Base-by-base conservation (phyloP, 2,329 filamentous ascomycete genomes). In the Aspergillus clavatus region DNA sequence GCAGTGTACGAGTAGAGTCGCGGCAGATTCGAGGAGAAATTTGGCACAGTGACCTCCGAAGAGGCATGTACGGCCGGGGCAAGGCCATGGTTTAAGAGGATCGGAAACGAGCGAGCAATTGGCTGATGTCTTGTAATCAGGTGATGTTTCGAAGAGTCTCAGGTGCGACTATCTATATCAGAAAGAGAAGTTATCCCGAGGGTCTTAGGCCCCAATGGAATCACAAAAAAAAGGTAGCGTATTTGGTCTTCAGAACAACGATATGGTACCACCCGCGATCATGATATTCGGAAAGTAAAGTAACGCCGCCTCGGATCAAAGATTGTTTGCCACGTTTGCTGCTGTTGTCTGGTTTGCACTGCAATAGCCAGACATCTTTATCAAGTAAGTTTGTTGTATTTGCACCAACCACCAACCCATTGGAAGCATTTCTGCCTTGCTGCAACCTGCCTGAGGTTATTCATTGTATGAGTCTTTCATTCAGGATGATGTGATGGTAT, bases 1-100 rank as follows among this genome's bases (percentile, higher is more conserved):
- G 48, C 33, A 53, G 40, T 12, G 48, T 50, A 28, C 49, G 54
- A 40, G 47, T 26, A 14, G 51, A 41, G 38, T 47, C 50, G 43
- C 54, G 60, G 54, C 46, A 46, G 28, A 43, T 54, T 42, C 49
- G 54, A 43, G 57, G 37, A 37, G 56, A 50, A 40, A 61, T 28
- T 23, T 60, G 64, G 38, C 46, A 46, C 10, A 67, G 45, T 23
- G 63, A 60, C 56, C 64, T 63, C 55, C 61, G 57, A 37, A 68
- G 56, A 62, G 61, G 53, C 50, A 60, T 56, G 53, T 59, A 61
- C 47, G 59, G 53, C 51, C 60, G 63, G 38, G 55, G 51, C 43
- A 56, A 61, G 47, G 60, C 58, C 65, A 68, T 69, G 31, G 50
- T 59, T 42, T 43, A 50, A 46, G 14, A 40, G 35, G 38, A 38